Evolutionary conservation across 2,329 filamentous ascomycete genomes (phyloP).

Genomic region (Aspergillus sp.): DNA sequence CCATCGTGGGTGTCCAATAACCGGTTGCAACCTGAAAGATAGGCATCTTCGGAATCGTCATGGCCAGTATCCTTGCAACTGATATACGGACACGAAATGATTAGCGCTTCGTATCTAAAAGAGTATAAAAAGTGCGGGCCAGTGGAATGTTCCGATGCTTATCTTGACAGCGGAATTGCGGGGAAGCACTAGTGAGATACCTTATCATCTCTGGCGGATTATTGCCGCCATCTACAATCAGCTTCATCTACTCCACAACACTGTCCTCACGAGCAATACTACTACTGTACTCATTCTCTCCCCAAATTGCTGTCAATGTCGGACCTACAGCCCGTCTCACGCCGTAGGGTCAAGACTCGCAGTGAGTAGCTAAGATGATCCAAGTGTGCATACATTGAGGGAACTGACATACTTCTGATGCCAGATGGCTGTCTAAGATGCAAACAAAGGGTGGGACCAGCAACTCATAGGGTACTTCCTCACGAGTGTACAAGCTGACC

Average conservation of each 20-base stretch:
- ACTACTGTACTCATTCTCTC: neutral
- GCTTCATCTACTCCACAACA: neutral
- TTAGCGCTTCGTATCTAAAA: neutral
- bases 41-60: no score
- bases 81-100: no score
- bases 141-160: neutral
- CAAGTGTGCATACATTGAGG: no score
- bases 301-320: neutral
- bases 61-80: no score
- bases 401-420: neutral
- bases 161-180: neutral
- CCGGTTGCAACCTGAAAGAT: no score
- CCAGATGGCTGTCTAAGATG: conserved; percentile 7
- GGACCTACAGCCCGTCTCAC: neutral
- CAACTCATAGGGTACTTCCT: neutral
- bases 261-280: neutral
- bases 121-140: neutral
- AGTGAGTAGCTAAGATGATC: neutral
- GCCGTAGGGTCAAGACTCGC: neutral
- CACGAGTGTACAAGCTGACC: neutral
- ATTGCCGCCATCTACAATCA: no score
- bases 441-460: conserved; percentile 2
- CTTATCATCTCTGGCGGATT: neutral
- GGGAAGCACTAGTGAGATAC: neutral
- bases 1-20: no score